Base-by-base conservation (phyloP, 1,284 basidiomycete genomes). In the Ganoderma lucidum region DNA sequence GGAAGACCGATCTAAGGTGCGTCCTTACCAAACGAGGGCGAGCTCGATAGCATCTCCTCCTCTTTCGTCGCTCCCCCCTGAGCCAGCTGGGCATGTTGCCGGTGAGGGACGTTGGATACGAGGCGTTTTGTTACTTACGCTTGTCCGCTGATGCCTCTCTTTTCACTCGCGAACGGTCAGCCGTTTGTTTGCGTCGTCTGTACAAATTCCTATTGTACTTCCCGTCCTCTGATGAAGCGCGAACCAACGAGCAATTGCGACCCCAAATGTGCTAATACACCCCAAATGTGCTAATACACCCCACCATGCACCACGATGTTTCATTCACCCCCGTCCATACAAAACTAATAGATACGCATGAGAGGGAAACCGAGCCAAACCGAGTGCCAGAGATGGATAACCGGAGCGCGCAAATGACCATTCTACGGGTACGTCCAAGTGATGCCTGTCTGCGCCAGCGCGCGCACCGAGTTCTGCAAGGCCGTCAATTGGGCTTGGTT, bases 341-440 rank as follows among this genome's bases (percentile, higher is more conserved):
- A 23, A 10, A 48, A 10, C 39, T 14, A 9, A 8, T 48, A 9
- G 45, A 23, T 48, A 48, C 8, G 9, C 19, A 10, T 48, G 23
- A 10, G 14, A 45, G n/a, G 8, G n/a, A 48, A n/a, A 23, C 8
- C 45, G 9, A 23, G 45, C 23, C 3, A n/a, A 19, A 45, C 6
- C 6, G 44, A n/a, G 44, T 45, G 44, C 17, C 17, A 17, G 45
- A 6, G 19, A 23, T 10, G 10, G 5, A 14, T 14, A 41, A 41
- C 9, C 10, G 39, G 39, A 41, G 39, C 39, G 9, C 19, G 45
- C 3, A 10, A 10, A 9, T n/a, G 45, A 48, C 45, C 9, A 3
- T 17, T 48, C 44, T 48, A 48, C 45, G 45, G 45, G n/a, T 48
- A 48, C 45, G 45, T 48, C 45, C 45, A 48, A 48, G 45, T 48